phyloP scores from a whole-genome alignment of 352 stramenopile species.

The Peronospora belbahrii region DNA sequence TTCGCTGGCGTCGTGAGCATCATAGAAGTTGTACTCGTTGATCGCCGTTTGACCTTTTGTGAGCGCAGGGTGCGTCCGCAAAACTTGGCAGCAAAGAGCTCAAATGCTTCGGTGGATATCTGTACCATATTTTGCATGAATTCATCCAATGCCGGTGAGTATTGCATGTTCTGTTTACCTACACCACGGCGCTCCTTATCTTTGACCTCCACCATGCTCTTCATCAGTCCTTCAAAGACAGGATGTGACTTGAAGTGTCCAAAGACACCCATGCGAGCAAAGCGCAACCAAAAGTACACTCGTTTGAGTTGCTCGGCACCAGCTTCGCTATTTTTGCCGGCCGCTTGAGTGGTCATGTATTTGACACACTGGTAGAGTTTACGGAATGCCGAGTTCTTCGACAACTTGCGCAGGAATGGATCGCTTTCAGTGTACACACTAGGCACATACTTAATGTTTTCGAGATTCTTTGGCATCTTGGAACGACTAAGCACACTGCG shows the following conservation, averaged over 20 bases:
- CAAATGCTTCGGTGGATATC: slow-evolving; percentile 67
- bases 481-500: slow-evolving; percentile 68
- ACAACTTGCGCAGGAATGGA: slow-evolving; percentile 68
- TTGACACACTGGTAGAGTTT: slow-evolving; percentile 59
- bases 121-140: slow-evolving; percentile 59
- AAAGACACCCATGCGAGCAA: slow-evolving; percentile 65
- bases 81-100: slow-evolving; percentile 68
- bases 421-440: slow-evolving; percentile 72
- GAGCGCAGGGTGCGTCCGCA: slow-evolving; percentile 65
- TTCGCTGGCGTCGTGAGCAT: slow-evolving; percentile 3
- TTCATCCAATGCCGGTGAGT: slow-evolving; percentile 55
- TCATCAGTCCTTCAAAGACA: slow-evolving; percentile 70
- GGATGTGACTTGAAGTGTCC: slow-evolving; percentile 59
- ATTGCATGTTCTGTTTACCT: slow-evolving; percentile 84
- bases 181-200: slow-evolving; percentile 74
- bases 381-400: slow-evolving; percentile 68
- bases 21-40: background rate
- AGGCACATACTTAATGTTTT: slow-evolving; percentile 76
- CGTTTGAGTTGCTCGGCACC: slow-evolving; percentile 29
- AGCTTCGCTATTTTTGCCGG: slow-evolving; percentile 5
- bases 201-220: slow-evolving; percentile 78
- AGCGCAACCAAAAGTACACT: slow-evolving; percentile 59
- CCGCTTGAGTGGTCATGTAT: slow-evolving; percentile 8
- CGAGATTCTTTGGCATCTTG: slow-evolving; percentile 57
- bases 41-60: slow-evolving; percentile 63